Conservation (phyloP, 2,329 filamentous ascomycete species). For the Pseudopyricularia cyperi region DNA sequence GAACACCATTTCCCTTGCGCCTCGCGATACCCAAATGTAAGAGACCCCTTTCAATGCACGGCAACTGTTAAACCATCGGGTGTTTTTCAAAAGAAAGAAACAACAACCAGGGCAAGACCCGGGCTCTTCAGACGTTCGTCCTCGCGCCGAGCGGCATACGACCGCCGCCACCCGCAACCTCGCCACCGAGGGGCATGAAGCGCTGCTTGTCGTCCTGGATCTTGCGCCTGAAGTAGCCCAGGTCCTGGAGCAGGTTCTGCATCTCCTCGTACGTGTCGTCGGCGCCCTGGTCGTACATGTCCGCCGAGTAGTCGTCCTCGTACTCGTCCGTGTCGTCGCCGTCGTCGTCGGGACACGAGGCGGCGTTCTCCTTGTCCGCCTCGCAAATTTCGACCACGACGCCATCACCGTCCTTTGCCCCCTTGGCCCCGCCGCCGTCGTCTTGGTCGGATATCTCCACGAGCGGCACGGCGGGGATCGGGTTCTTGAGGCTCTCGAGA, state of each 20-base stretch:
- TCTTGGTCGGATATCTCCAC: constrained; percentile 9
- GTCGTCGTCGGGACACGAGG: constrained; percentile 7
- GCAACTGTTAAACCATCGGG: too few relatives aligned
- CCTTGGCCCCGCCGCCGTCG: constrained; percentile 10
- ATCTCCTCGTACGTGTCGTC: constrained; percentile 72
- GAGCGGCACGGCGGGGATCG: constrained; percentile 51
- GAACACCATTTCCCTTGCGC: background rate
- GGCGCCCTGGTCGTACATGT: constrained; percentile 35
- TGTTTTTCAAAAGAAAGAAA: background rate
- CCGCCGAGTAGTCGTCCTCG: constrained; percentile 39
- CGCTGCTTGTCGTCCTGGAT: constrained; percentile 68
- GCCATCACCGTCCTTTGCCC: constrained; percentile 1
- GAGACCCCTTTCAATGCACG: background rate
- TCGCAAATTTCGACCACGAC: constrained; percentile 3
- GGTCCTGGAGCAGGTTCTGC: constrained; percentile 68
- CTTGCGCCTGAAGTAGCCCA: constrained; percentile 72
- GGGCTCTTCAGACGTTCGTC: constrained; percentile 18
- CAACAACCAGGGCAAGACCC: background rate
- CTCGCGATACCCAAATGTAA: background rate
- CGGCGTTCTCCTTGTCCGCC: constrained; percentile 5
- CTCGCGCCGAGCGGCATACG: constrained; percentile 32
- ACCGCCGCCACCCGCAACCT: constrained; percentile 22
- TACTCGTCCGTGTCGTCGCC: constrained; percentile 45
- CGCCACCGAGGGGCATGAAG: constrained; percentile 32
- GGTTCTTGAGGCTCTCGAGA: constrained; percentile 77